Conservation (phyloP, 2,329 filamentous ascomycete genomes). For the Colletotrichum liriopes region DNA sequence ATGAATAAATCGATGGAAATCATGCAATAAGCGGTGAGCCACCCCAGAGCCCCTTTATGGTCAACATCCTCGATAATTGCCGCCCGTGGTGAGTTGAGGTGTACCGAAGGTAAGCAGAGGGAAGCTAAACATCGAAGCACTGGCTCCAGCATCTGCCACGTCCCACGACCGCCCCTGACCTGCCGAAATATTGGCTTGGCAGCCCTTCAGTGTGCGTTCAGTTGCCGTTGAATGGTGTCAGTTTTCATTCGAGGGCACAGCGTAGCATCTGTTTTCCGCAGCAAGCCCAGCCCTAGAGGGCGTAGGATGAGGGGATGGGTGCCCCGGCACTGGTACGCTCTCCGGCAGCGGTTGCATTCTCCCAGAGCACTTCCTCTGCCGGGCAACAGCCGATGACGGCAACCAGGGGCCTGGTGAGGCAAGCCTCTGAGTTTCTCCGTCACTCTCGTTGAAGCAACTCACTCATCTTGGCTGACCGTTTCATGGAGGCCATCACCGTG, state of each 20-base stretch:
- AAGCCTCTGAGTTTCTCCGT: background rate
- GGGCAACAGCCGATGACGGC: background rate
- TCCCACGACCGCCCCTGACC: slow-evolving; percentile 30
- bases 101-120: background rate
- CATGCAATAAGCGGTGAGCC: slow-evolving; percentile 2
- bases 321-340: background rate
- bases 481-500: background rate
- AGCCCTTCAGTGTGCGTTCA: slow-evolving; percentile 1
- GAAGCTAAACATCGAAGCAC: background rate
- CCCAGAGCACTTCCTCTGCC: background rate
- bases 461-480: background rate
- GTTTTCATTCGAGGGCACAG: slow-evolving; percentile 1
- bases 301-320: background rate
- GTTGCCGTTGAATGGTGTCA: background rate
- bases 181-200: slow-evolving; percentile 43
- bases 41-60: background rate
- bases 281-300: background rate
- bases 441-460: background rate
- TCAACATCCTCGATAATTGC: slow-evolving; percentile 9
- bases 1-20: background rate
- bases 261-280: slow-evolving; percentile 7
- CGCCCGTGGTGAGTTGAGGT: slow-evolving; percentile 5
- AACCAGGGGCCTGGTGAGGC: slow-evolving; percentile 13
- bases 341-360: background rate
- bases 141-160: slow-evolving; percentile 38